Evolutionary conservation across 768 basidiomycete species (phyloP).

Genomic region (Suillus placidus): DNA sequence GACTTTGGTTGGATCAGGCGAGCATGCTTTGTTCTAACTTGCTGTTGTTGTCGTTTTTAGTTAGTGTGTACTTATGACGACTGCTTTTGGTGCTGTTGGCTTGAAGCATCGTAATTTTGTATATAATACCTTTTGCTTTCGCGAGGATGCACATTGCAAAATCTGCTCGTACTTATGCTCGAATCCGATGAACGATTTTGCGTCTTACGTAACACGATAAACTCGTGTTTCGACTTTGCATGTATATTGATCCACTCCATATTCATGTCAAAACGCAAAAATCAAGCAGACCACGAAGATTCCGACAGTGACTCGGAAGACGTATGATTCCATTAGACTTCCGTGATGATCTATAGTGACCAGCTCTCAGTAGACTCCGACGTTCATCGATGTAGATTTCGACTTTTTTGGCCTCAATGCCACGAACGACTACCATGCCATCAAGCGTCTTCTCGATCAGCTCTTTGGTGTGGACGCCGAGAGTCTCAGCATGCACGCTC

Average conservation of each 20-base stretch:
- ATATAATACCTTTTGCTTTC: neutral
- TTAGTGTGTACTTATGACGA: constrained; percentile 3
- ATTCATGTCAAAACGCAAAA: constrained; percentile 59
- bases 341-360: constrained; percentile 3
- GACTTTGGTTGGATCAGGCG: neutral
- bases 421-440: constrained; percentile 80
- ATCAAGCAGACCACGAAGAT: constrained; percentile 37
- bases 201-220: constrained; percentile 1
- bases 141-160: neutral
- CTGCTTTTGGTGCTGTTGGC: neutral
- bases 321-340: constrained; percentile 41
- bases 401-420: constrained; percentile 92
- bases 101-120: neutral
- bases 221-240: neutral
- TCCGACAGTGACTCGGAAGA: constrained; percentile 41
- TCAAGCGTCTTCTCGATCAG: constrained; percentile 72
- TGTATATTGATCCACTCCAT: neutral
- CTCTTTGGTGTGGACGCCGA: constrained; percentile 77
- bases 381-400: constrained; percentile 48
- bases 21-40: constrained; percentile 5
- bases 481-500: constrained; percentile 64
- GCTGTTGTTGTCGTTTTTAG: constrained; percentile 9
- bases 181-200: neutral
- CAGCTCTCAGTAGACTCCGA: constrained; percentile 19
- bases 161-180: no score